Base-by-base conservation (phyloP, 352 stramenopile genomes). In the Peronospora tabacina region DNA sequence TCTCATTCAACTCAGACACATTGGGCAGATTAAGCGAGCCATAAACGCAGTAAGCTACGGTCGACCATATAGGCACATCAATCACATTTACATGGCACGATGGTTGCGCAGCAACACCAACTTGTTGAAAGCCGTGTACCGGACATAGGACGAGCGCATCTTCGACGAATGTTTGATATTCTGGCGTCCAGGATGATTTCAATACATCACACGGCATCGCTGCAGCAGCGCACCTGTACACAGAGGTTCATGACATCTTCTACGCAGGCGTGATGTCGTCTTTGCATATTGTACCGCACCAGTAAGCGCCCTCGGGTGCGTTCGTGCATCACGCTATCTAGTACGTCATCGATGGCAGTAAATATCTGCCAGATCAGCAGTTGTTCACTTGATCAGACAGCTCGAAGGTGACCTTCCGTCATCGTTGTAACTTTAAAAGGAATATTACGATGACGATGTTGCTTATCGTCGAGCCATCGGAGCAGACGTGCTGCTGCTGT, bases 11-110 rank as follows among this genome's bases (percentile, higher is more conserved):
- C 11, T 69, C 34, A 9, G 59, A 68, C 8, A 75, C 29, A 34
- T 70, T 53, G 3, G 63, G 57, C n/a, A 70, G 40, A 33, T 64
- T 60, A 22, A 75, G 63, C 33, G 66, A 72, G 41, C 72, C 66
- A 63, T 63, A 75, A 15, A 75, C 63, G 33, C 66, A 75, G 41
- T 75, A 75, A 22, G 63, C 66, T 33, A 72, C 33, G 0, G 60
- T 72, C 0, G 66, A 72, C 2, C 66, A 63, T 11, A 72, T 56
- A 7, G 66, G 52, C 7, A 50, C 61, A 20, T 61, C 28, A 22
- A 70, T 63, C 4, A 75, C 52, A 43, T 75, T 60, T 11, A 70
- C 60, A 70, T 70, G 13, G 72, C 66, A 11, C 66, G 66, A 32
- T 68, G 42, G 35, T 68, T 64, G 20, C 63, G 59, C 35, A 72